A percentile compares a stretch with the other conserved stretches of the same genome.
These are phyloP conservation scores for Ceratobasidium sp. DNA, from an alignment of 1,284 basidiomycete species.

Conservation along the genomic window DNA sequence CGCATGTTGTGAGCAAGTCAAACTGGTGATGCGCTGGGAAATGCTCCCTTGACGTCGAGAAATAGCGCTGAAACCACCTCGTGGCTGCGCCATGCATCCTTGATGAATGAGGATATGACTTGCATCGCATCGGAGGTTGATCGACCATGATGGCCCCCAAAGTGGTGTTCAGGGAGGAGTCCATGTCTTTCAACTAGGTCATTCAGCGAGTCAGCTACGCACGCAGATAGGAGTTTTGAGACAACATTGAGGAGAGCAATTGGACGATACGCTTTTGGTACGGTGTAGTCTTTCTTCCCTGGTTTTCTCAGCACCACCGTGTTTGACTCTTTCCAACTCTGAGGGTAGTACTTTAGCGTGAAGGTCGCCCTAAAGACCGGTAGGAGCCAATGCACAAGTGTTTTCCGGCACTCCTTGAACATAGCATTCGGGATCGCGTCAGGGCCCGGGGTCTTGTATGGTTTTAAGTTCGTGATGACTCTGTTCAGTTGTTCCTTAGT, in stretches of 20 bases:
- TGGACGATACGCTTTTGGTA: constrained; percentile 48
- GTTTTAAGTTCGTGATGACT: constrained; percentile 27
- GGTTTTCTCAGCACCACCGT: constrained; percentile 48
- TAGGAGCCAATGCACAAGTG: constrained; percentile 47
- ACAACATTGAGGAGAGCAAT: constrained; percentile 48
- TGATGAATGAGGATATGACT: constrained; percentile 47
- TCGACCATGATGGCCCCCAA: constrained; percentile 50
- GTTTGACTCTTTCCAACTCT: constrained; percentile 24
- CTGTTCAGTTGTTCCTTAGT: constrained; percentile 21
- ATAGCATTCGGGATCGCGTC: constrained; percentile 53
- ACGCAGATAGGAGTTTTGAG: constrained; percentile 47
- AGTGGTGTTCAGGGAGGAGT: constrained; percentile 49
- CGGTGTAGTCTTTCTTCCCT: constrained; percentile 44
- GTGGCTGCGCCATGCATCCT: constrained; percentile 39
- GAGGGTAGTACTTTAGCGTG: constrained; percentile 25
- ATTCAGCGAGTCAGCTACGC: constrained; percentile 46
- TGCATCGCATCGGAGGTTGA: constrained; percentile 52
- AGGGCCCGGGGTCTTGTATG: constrained; percentile 51
- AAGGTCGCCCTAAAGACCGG: constrained; percentile 23
- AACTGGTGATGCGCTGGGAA: constrained; percentile 48
- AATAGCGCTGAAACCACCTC: constrained; percentile 36
- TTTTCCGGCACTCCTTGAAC: constrained; percentile 46
- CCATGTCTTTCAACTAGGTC: constrained; percentile 45
- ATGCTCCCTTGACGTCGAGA: constrained; percentile 45
- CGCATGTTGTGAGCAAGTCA: constrained; percentile 50